Percentiles rank a stretch among this genome's conserved stretches.
These are phyloP conservation scores for Rhinocladiella similis DNA, from an alignment of 2,329 filamentous ascomycete species.

Conservation along the genomic window DNA sequence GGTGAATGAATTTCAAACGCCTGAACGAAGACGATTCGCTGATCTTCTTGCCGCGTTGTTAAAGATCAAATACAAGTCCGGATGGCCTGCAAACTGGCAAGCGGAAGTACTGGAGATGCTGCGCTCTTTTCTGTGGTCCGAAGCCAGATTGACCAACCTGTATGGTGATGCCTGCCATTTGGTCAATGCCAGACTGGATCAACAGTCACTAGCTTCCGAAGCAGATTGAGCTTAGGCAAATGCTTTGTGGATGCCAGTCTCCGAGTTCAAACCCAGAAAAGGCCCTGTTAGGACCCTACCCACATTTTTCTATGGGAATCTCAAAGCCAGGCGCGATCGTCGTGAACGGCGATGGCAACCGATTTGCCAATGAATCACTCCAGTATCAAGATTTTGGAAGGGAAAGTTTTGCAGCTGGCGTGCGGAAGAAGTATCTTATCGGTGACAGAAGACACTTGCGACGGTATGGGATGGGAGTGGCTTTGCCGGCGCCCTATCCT, in stretches of 20 bases:
- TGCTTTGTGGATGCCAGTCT: too few relatives aligned
- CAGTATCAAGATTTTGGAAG: conserved; percentile 15
- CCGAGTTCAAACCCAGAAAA: too few relatives aligned
- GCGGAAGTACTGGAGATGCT: conserved; percentile 3
- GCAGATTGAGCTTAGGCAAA: too few relatives aligned
- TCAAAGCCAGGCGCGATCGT: conserved; percentile 15
- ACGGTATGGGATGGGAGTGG: conserved; percentile 18
- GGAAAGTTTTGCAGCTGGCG: conserved; percentile 3
- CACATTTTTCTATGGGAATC: conserved; percentile 11
- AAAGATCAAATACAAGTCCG: conserved; percentile 1
- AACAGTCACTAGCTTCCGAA: too few relatives aligned
- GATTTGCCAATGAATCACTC: conserved; percentile 15
- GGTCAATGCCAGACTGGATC: neutral
- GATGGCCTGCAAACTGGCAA: conserved; percentile 5
- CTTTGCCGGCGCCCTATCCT: conserved; percentile 8
- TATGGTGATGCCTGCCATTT: conserved; percentile 5
- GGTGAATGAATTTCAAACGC: conserved; percentile 3
- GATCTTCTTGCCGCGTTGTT: conserved; percentile 2
- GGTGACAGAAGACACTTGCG: conserved; percentile 7
- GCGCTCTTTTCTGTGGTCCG: conserved; percentile 13
- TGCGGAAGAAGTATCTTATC: conserved; percentile 13
- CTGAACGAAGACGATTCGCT: conserved; percentile 2
- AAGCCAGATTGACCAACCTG: conserved; percentile 2
- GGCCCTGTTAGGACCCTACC: too few relatives aligned
- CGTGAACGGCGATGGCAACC: conserved; percentile 8